phyloP scores from a whole-genome alignment of 2,329 filamentous ascomycete species.

The Penicillium sp. region DNA sequence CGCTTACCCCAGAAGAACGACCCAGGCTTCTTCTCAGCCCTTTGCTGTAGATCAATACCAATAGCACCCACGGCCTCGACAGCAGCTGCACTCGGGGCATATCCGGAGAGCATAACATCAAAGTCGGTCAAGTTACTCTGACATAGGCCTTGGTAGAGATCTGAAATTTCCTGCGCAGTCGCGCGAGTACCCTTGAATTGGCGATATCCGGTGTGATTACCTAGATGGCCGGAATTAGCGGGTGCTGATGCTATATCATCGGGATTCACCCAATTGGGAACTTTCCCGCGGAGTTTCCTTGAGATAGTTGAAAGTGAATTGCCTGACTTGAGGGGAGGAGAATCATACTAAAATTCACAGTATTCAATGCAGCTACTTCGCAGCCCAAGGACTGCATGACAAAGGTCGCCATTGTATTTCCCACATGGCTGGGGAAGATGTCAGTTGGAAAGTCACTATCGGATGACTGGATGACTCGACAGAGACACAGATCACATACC shows the following conservation, averaged over 20 bases:
- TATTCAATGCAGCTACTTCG: slow-evolving; percentile 92
- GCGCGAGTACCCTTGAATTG: slow-evolving; percentile 85
- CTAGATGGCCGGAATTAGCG: slow-evolving; percentile 51
- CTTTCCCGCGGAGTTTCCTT: background rate
- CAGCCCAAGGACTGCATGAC: slow-evolving; percentile 92
- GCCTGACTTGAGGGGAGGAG: background rate
- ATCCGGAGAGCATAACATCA: slow-evolving; percentile 92
- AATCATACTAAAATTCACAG: slow-evolving; percentile 89
- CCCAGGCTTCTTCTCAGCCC: slow-evolving; percentile 65
- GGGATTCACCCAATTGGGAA: slow-evolving; percentile 4
- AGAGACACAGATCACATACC: slow-evolving; percentile 31
- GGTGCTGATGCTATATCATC: background rate
- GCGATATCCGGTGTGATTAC: slow-evolving; percentile 92
- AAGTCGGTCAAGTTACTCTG: slow-evolving; percentile 85
- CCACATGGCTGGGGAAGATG: slow-evolving; percentile 73
- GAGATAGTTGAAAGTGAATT: background rate
- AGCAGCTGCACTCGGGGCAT: slow-evolving; percentile 83
- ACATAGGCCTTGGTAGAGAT: slow-evolving; percentile 81
- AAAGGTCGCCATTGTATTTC: slow-evolving; percentile 95
- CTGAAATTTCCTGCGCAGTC: slow-evolving; percentile 77
- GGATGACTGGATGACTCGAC: slow-evolving; percentile 12
- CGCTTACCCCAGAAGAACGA: slow-evolving; percentile 82
- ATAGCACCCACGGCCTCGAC: slow-evolving; percentile 85
- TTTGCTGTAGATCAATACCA: slow-evolving; percentile 74
- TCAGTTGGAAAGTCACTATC: slow-evolving; percentile 18